A percentile compares a stretch with the other conserved stretches of the same genome.
Conservation (phyloP, 2,329 filamentous ascomycete genomes). For the Ophiostoma triangulosporum region DNA sequence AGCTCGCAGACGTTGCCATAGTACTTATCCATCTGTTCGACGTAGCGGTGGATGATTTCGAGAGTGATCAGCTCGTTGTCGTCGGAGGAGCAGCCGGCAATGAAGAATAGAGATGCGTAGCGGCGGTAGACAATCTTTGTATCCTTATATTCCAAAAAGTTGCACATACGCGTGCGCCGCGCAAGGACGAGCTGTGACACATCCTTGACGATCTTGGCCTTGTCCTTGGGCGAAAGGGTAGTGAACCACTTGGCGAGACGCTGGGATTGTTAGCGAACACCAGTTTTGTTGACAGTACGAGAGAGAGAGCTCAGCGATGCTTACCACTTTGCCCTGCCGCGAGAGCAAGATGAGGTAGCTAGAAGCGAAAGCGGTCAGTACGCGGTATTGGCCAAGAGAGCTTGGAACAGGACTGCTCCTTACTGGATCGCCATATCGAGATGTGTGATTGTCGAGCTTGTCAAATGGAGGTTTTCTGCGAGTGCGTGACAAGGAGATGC, state of each 20-base stretch:
- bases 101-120: constrained; percentile 98
- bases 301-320: constrained; percentile 20
- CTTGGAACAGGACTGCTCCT: constrained; percentile 12
- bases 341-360: constrained; percentile 97
- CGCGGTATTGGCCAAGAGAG: background rate
- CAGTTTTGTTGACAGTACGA: too few species aligned
- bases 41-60: constrained; percentile 97
- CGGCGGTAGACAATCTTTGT: constrained; percentile 97
- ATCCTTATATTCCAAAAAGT: constrained; percentile 98
- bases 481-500: background rate
- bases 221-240: constrained; percentile 91
- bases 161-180: constrained; percentile 96
- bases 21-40: constrained; percentile 99
- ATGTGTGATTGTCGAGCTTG: background rate
- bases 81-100: constrained; percentile 89
- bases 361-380: constrained; percentile 7
- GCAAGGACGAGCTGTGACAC: constrained; percentile 95
- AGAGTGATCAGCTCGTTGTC: constrained; percentile 98
- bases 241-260: constrained; percentile 99
- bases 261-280: constrained; percentile 31
- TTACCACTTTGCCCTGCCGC: constrained; percentile 96
- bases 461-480: background rate
- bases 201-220: constrained; percentile 99
- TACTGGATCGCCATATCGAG: constrained; percentile 37
- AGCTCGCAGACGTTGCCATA: constrained; percentile 99